A percentile compares a stretch with the other conserved stretches of the same genome.
Evolutionary conservation across 345 rosid genomes (phyloP).

Genomic region (Lumnitzera littorea): DNA sequence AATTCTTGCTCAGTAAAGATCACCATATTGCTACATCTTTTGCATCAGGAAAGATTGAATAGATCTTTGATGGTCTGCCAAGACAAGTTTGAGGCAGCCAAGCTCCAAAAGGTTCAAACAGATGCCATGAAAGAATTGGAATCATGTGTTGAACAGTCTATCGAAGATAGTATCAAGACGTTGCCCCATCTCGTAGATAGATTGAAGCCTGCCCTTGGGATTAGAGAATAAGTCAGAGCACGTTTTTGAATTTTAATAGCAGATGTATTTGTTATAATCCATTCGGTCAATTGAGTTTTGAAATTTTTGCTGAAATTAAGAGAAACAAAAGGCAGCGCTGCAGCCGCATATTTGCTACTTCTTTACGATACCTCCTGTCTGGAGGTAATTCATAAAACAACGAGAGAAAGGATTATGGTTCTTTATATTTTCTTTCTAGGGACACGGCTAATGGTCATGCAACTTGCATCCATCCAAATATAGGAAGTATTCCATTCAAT

Average conservation of each 20-base stretch:
- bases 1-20: background rate
- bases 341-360: too few relatives aligned
- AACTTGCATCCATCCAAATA: too few relatives aligned
- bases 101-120: conserved; percentile 48
- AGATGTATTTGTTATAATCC: too few relatives aligned
- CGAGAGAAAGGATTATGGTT: too few relatives aligned
- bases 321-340: too few relatives aligned
- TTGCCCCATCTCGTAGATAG: conserved; percentile 67
- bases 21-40: background rate
- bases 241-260: background rate
- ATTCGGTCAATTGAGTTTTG: too few relatives aligned
- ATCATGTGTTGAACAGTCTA: conserved; percentile 64
- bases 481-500: too few relatives aligned
- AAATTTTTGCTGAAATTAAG: too few relatives aligned
- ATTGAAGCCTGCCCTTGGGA: conserved; percentile 48
- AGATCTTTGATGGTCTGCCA: conserved; percentile 88
- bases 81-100: conserved; percentile 72
- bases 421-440: too few relatives aligned
- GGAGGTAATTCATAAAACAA: too few relatives aligned
- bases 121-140: conserved; percentile 52
- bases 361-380: too few relatives aligned
- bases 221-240: conserved; percentile 17
- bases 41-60: conserved; percentile 67
- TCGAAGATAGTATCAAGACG: conserved; percentile 52
- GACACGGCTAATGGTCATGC: too few relatives aligned